Conservation (phyloP, 352 stramenopile species). For the Blastocystis sp. region DNA sequence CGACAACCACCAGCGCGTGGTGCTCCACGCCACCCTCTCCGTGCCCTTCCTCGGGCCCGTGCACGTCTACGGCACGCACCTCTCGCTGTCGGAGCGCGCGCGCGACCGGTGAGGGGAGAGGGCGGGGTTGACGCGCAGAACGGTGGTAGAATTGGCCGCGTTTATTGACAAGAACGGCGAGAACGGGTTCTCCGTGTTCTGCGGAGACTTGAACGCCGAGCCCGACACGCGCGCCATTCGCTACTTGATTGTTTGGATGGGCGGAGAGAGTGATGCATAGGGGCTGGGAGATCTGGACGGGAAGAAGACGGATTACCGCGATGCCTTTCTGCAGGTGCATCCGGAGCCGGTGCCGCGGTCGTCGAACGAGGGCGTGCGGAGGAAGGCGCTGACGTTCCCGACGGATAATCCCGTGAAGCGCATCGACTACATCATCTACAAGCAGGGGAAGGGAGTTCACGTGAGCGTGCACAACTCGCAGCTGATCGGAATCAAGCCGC, state of each 20-base stretch:
- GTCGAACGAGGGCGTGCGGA: slow-evolving; percentile 73
- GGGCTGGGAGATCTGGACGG: slow-evolving; percentile 76
- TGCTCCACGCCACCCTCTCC: slow-evolving; percentile 79
- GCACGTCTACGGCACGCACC: slow-evolving; percentile 82
- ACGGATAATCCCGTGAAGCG: slow-evolving; percentile 81
- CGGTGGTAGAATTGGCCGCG: slow-evolving; percentile 80
- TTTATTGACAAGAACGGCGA: slow-evolving; percentile 78
- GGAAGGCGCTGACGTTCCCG: slow-evolving; percentile 81
- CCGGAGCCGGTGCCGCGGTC: slow-evolving; percentile 77
- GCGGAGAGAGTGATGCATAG: slow-evolving; percentile 46
- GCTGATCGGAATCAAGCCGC: slow-evolving; percentile 79
- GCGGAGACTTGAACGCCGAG: slow-evolving; percentile 83
- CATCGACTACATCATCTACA: slow-evolving; percentile 82
- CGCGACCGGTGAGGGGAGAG: slow-evolving; percentile 74
- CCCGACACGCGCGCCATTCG: slow-evolving; percentile 79
- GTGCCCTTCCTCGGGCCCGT: slow-evolving; percentile 77
- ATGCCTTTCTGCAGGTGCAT: slow-evolving; percentile 79
- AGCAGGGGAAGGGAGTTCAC: slow-evolving; percentile 74
- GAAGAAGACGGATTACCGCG: slow-evolving; percentile 77
- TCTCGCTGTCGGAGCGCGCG: slow-evolving; percentile 80
- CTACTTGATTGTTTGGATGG: slow-evolving; percentile 74
- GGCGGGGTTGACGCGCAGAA: slow-evolving; percentile 42
- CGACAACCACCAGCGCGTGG: slow-evolving; percentile 81
- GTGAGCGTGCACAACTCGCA: slow-evolving; percentile 76
- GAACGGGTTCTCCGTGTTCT: slow-evolving; percentile 78